Conservation (phyloP, 805 yeast species). For the Torulaspora franciscae region DNA sequence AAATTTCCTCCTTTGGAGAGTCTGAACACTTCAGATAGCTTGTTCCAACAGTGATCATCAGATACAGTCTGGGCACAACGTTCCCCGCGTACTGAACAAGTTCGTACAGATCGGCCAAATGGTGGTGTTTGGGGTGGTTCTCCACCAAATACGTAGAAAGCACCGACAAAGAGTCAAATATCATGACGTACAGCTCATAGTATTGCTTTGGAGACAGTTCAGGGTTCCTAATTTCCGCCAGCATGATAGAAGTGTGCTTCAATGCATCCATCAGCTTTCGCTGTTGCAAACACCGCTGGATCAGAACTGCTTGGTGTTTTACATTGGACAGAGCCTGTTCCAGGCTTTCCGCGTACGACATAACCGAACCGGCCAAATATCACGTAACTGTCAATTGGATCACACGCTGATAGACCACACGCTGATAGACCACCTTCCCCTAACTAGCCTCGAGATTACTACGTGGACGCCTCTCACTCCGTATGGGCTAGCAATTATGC, state of each 20-base stretch:
- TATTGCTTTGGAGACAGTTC: slow-evolving; percentile 80
- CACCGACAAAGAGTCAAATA: slow-evolving; percentile 73
- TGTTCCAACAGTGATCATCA: slow-evolving; percentile 94
- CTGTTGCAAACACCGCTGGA: slow-evolving; percentile 69
- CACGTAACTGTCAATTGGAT: neutral
- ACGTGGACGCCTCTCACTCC: too few relatives aligned
- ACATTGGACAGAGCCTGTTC: slow-evolving; percentile 39
- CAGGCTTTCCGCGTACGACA: slow-evolving; percentile 29
- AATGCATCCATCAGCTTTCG: slow-evolving; percentile 79
- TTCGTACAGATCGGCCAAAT: slow-evolving; percentile 84
- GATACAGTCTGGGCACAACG: slow-evolving; percentile 82
- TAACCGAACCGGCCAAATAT: slow-evolving; percentile 2
- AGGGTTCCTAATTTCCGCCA: slow-evolving; percentile 76
- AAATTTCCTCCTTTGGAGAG: slow-evolving; percentile 77
- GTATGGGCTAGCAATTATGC: too few relatives aligned
- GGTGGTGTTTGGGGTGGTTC: slow-evolving; percentile 61
- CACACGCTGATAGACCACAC: neutral
- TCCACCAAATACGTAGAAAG: slow-evolving; percentile 62
- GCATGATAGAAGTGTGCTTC: slow-evolving; percentile 76
- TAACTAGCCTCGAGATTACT: too few relatives aligned
- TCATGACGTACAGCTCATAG: slow-evolving; percentile 81
- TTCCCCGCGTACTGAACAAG: slow-evolving; percentile 94
- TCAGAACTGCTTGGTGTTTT: slow-evolving; percentile 62
- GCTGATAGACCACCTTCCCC: neutral
- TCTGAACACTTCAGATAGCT: slow-evolving; percentile 74